Evolutionary conservation across 805 yeast species (phyloP).

Genomic region (Ogataea haglerorum): DNA sequence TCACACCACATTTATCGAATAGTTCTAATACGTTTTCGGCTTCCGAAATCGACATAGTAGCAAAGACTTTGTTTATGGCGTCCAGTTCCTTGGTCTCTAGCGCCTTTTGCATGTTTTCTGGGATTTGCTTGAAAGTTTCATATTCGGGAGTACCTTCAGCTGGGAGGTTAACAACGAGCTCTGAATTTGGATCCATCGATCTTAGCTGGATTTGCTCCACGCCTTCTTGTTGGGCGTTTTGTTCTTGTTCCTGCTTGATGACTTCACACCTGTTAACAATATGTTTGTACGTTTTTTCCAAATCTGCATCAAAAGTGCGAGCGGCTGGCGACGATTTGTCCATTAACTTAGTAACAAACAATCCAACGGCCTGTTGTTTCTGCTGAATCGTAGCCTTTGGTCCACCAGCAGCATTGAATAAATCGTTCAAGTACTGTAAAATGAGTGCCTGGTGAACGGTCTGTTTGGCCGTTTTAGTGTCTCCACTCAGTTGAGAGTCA

Average conservation of each 20-base stretch:
- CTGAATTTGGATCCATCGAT: constrained; percentile 79
- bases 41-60: constrained; percentile 63
- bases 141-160: constrained; percentile 48
- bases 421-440: constrained; percentile 54
- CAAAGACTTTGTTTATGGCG: constrained; percentile 79
- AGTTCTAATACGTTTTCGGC: constrained; percentile 75
- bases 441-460: constrained; percentile 79
- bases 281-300: constrained; percentile 69
- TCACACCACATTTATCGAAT: constrained; percentile 77
- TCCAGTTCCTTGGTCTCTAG: constrained; percentile 69
- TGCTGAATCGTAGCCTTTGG: constrained; percentile 16
- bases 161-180: constrained; percentile 70
- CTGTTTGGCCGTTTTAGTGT: constrained; percentile 51
- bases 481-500: constrained; percentile 68
- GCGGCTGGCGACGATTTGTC: constrained; percentile 58
- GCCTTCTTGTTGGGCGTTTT: constrained; percentile 44
- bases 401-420: constrained; percentile 29
- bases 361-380: constrained; percentile 44
- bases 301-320: constrained; percentile 69
- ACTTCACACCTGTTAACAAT: constrained; percentile 71
- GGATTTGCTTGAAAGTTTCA: constrained; percentile 55
- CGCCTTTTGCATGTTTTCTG: constrained; percentile 67
- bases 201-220: constrained; percentile 84
- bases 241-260: constrained; percentile 49
- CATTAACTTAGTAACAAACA: constrained; percentile 64